Conservation (phyloP, 176 grass and related monocot genomes). For the Lolium rigidum region DNA sequence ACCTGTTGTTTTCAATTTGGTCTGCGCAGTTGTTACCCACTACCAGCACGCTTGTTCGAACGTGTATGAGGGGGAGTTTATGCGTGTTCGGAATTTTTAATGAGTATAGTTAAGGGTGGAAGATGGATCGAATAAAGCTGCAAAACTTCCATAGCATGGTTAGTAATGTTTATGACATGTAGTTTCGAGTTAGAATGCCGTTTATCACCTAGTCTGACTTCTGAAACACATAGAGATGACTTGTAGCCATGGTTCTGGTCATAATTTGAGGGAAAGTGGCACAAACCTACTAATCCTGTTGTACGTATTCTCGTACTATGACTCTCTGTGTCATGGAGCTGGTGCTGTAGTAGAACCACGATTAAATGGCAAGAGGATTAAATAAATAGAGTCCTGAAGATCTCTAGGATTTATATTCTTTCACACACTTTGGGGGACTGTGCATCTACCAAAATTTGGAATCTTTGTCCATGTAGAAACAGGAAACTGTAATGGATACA, state of each 20-base stretch:
- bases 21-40: neutral
- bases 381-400: neutral
- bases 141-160: neutral
- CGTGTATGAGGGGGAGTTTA: neutral
- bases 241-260: neutral
- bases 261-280: neutral
- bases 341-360: conserved; percentile 4
- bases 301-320: neutral
- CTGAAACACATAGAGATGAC: neutral
- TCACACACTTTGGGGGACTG: neutral
- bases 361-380: neutral
- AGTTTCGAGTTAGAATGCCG: neutral
- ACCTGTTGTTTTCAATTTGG: neutral
- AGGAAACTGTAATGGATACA: neutral
- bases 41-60: neutral
- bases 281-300: neutral
- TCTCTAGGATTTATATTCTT: neutral
- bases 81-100: neutral
- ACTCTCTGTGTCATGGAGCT: neutral
- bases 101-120: neutral
- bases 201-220: neutral
- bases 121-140: neutral
- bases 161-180: neutral
- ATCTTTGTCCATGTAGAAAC: conserved; percentile 24
- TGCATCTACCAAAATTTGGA: neutral